Evolutionary conservation across 148 eudicot species (phyloP).

Genomic region (Rhododendron williamsianum): DNA sequence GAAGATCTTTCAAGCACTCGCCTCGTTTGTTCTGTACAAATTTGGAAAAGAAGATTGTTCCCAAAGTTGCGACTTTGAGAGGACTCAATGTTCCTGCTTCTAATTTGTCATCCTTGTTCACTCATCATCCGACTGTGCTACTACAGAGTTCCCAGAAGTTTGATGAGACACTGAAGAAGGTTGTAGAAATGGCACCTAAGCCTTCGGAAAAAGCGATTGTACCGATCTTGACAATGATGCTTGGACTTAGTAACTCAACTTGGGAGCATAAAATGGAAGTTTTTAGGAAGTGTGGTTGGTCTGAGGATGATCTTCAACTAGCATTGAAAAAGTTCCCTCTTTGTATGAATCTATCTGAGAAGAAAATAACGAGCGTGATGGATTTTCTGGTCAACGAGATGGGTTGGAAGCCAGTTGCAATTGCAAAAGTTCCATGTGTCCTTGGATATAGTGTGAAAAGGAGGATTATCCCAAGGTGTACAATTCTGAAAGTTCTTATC

Average conservation of each 20-base stretch:
- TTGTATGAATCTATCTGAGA: slow-evolving; percentile 3
- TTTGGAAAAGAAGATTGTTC: neutral
- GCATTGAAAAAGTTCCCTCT: slow-evolving; percentile 23
- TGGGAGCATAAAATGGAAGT: slow-evolving; percentile 1
- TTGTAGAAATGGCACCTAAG: neutral
- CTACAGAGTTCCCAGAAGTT: neutral
- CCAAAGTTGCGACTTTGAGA: slow-evolving; percentile 8
- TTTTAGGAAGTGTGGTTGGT: slow-evolving; percentile 32
- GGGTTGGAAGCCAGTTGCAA: neutral
- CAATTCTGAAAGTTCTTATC: neutral
- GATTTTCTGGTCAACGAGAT: slow-evolving; percentile 16
- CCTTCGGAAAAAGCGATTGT: neutral
- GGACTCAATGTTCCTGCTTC: slow-evolving; percentile 14
- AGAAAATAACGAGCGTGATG: neutral
- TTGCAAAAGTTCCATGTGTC: neutral
- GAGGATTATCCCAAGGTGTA: neutral
- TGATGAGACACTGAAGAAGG: neutral
- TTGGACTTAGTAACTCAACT: neutral
- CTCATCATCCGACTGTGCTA: neutral
- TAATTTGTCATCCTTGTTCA: neutral
- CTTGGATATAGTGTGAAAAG: slow-evolving; percentile 7
- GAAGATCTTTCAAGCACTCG: neutral
- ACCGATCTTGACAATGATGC: neutral
- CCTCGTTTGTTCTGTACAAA: neutral
- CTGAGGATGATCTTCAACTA: slow-evolving; percentile 19